A percentile compares a stretch with the other conserved stretches of the same genome.
These are phyloP conservation scores for Aaosphaeria arxii DNA, from an alignment of 2,329 filamentous ascomycete species.

Conservation along the genomic window DNA sequence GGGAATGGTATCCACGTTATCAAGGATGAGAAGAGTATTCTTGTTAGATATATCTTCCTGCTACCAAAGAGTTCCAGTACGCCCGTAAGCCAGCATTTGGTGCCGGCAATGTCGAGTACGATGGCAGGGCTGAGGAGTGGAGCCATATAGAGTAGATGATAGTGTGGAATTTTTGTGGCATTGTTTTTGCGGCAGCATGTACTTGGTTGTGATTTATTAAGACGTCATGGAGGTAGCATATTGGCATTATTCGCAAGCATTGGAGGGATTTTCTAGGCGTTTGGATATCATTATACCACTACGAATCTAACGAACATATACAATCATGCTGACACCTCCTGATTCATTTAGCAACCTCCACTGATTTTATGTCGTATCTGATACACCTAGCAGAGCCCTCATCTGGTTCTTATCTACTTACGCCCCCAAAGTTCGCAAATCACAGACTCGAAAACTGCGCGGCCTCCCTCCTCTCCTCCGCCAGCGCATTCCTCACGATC, in stretches of 20 bases:
- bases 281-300: no score
- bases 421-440: no score
- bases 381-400: no score
- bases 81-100: constrained; percentile 14
- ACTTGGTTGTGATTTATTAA: background rate
- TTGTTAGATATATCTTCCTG: constrained; percentile 35
- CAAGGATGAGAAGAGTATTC: constrained; percentile 21
- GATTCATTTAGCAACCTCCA: no score
- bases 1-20: constrained; percentile 22
- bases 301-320: no score
- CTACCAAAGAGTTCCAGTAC: constrained; percentile 9
- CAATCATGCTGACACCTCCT: no score
- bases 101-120: constrained; percentile 14
- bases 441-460: background rate
- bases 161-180: no score
- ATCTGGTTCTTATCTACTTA: no score
- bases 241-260: no score
- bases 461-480: constrained; percentile 44
- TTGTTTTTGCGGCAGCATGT: no score
- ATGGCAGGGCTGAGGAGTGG: constrained; percentile 16
- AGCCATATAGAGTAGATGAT: constrained; percentile 4
- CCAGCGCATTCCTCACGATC: constrained; percentile 60
- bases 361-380: no score
- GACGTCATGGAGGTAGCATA: background rate
- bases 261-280: no score